Conservation (phyloP, 768 basidiomycete genomes). For the Jaapia argillacea region DNA sequence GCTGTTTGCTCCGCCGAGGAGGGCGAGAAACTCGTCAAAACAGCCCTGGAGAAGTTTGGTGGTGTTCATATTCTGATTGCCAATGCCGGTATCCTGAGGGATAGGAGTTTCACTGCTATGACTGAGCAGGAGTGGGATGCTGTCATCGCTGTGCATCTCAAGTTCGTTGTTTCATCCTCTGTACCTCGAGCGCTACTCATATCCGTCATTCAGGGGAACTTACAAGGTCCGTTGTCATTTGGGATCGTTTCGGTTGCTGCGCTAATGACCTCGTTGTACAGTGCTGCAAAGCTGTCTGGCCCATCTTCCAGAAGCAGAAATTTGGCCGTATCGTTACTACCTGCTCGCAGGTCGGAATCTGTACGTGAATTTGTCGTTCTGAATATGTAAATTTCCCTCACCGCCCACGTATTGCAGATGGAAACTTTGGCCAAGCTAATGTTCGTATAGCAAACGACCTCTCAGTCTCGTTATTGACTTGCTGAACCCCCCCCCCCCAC, state of each 20-base stretch:
- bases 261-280: conserved; percentile 16
- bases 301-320: conserved; percentile 92
- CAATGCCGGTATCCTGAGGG: conserved; percentile 90
- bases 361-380: conserved; percentile 34
- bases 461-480: background rate
- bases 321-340: conserved; percentile 94
- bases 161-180: conserved; percentile 20
- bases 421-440: conserved; percentile 93
- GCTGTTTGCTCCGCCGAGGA: conserved; percentile 87
- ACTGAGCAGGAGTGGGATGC: conserved; percentile 90
- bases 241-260: background rate
- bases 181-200: conserved; percentile 1
- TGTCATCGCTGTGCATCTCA: conserved; percentile 81
- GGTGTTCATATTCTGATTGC: conserved; percentile 80
- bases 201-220: conserved; percentile 44
- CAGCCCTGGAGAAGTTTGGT: conserved; percentile 81
- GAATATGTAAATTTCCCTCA: background rate
- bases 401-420: conserved; percentile 40
- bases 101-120: conserved; percentile 89
- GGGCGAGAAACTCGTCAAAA: conserved; percentile 81
- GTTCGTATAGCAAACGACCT: conserved; percentile 25
- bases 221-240: conserved; percentile 52
- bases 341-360: conserved; percentile 87
- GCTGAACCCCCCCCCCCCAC: conserved; percentile 4
- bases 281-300: conserved; percentile 95